phyloP scores from a whole-genome alignment of 768 basidiomycete genomes.

The Collybia sp. region DNA sequence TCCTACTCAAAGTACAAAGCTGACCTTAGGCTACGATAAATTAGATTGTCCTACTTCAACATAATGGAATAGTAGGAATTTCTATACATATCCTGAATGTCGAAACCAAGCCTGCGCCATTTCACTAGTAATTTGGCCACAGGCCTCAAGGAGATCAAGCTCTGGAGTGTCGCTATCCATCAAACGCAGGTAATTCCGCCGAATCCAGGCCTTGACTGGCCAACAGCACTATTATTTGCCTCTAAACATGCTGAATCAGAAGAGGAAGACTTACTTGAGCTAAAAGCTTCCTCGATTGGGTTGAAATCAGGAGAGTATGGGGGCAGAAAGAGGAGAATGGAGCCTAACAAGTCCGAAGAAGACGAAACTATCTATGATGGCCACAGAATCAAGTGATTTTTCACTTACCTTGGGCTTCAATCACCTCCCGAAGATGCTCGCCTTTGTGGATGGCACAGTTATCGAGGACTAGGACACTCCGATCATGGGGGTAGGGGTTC shows the following conservation, averaged over 20 bases:
- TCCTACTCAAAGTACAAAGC: neutral
- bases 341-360: no score
- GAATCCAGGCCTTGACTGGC: slow-evolving; percentile 20
- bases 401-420: slow-evolving; percentile 1
- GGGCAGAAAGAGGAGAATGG: slow-evolving; percentile 19
- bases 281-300: slow-evolving; percentile 28
- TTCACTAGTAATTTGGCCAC: neutral
- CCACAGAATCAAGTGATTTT: no score
- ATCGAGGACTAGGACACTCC: slow-evolving; percentile 14
- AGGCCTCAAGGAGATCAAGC: neutral
- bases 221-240: neutral
- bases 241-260: neutral
- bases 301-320: slow-evolving; percentile 32
- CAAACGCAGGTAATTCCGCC: slow-evolving; percentile 8
- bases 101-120: slow-evolving; percentile 7
- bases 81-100: slow-evolving; percentile 6
- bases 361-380: neutral
- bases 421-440: slow-evolving; percentile 6
- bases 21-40: neutral
- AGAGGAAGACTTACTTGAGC: slow-evolving; percentile 11
- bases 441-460: slow-evolving; percentile 14
- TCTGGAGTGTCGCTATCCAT: neutral
- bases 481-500: slow-evolving; percentile 9
- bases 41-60: neutral
- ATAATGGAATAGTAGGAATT: neutral